A percentile compares a stretch with the other conserved stretches of the same genome.
Evolutionary conservation across 495 filamentous ascomycete species (phyloP).

Genomic region (Penicillium daleae): DNA sequence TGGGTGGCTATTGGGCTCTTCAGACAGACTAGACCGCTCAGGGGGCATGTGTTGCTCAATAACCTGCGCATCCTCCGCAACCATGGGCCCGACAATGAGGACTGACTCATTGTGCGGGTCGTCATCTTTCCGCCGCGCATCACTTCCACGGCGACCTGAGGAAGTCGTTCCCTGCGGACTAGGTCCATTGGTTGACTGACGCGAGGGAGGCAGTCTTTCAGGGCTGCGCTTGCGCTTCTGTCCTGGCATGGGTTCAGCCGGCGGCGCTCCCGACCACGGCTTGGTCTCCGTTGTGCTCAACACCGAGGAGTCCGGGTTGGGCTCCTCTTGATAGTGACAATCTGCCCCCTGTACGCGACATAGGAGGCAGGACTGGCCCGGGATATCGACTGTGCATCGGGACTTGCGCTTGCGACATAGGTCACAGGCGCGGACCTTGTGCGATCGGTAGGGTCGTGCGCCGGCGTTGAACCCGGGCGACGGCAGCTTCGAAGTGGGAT

Average conservation of each 20-base stretch:
- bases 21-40: conserved; percentile 40
- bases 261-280: conserved; percentile 34
- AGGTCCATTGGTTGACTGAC: conserved; percentile 30
- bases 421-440: conserved; percentile 56
- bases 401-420: conserved; percentile 58
- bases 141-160: conserved; percentile 37
- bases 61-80: conserved; percentile 55
- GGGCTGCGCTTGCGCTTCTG: conserved; percentile 48
- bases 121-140: conserved; percentile 43
- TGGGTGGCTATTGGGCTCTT: conserved; percentile 47
- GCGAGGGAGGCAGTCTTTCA: conserved; percentile 19
- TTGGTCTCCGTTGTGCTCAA: conserved; percentile 34
- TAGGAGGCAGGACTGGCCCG: conserved; percentile 50
- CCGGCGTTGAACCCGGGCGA: conserved; percentile 51
- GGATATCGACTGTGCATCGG: conserved; percentile 54
- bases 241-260: conserved; percentile 28
- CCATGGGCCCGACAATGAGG: conserved; percentile 55
- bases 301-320: conserved; percentile 30
- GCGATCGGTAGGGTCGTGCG: conserved; percentile 53
- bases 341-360: conserved; percentile 56
- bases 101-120: conserved; percentile 53
- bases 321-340: conserved; percentile 52
- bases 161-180: conserved; percentile 35
- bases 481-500: conserved; percentile 40
- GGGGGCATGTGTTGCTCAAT: conserved; percentile 56